Base-by-base conservation (phyloP, 371 early-diverging fungal genomes). In the Syncephalis plumigaleata region DNA sequence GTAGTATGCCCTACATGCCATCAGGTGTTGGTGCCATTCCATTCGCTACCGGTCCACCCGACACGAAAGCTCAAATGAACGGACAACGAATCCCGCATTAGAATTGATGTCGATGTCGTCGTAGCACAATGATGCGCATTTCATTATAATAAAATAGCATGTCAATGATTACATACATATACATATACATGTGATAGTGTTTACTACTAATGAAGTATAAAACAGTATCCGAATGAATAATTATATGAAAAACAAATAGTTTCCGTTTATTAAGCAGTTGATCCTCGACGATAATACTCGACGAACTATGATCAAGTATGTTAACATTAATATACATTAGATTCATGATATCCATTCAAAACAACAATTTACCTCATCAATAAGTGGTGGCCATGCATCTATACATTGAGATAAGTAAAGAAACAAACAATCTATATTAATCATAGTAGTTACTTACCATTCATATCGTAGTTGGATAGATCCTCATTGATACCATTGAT, bases 321-420 rank as follows among this genome's bases (percentile, higher is more conserved):
- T n/a, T n/a, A n/a, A n/a, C n/a, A n/a, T n/a, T n/a, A n/a, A n/a
- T n/a, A n/a, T n/a, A n/a, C n/a, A n/a, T n/a, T n/a, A n/a, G n/a
- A n/a, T n/a, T n/a, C n/a, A n/a, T n/a, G n/a, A 31, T 31, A 46
- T 39, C 13, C 4, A 39, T 9, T 22, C 9, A 18, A 25, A 11
- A 22, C 8, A 13, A 53, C 56, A 49, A n/a, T n/a, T n/a, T 66
- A 73, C 73, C 47, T 79, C 75, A 53, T 87, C 87, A 55, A 83
- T 81, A 39, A 83, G 59, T 22, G 79, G 71, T 9, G 87, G 87
- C 87, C 87, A 87, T 42, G 87, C 84, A 21, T 68, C 66, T 59
- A 49, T 11, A 42, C 16, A 23, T 21, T 13, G 23, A 42, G 3
- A 11, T 26, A 2, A 36, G 26, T 27, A 15, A 8, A 13, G 21